Evolutionary conservation across 805 yeast genomes (phyloP), one percentile per base, ranked within the genome.

Genomic region (Yarrowia sp.): DNA sequence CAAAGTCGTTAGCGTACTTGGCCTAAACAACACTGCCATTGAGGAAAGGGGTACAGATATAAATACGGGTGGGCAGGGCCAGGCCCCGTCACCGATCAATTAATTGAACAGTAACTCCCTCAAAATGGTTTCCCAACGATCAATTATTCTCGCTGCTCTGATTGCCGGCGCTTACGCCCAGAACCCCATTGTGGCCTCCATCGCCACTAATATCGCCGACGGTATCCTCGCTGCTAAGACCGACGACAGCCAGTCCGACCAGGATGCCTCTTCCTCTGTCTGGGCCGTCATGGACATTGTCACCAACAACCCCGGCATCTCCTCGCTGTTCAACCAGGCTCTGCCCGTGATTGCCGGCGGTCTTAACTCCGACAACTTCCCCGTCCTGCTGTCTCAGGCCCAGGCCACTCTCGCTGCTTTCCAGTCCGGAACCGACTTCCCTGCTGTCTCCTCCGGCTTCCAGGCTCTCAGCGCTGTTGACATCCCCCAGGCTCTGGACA

Each of bases 121-220:
- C 24, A 29, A 7, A 24, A 51, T 51, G 42, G 33, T 35, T 13
- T 35, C 59, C 7, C 3, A 22, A 6, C 59, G 19, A 9, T 35
- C 58, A n/a, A 24, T 36, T 13, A 1, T 27, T 35, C 41, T 51
- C 8, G 27, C 32, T 1, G 32, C 59, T 35, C 44, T 51, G 13
- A 13, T 32, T 51, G 44, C 41, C 10, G 21, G 24, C 4, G 59
- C 42, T 16, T 7, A 24, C 24, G 59, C 59, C 24, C 59, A 51
- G 24, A 36, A 51, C 44, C 44, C 44, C 59, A 33, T 51, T 51
- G 44, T 51, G 44, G 44, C 41, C 21, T 51, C 59, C 18, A 33
- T 51, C 7, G 41, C 59, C 27, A 24, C 59, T 9, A 24, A 35
- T 8, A 24, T 51, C 14, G 59, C 44, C 24, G 22, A 22, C 18